These are phyloP conservation scores for Pilaira anomala DNA, from an alignment of 192 early-diverging fungal genomes.

Conservation along the genomic window DNA sequence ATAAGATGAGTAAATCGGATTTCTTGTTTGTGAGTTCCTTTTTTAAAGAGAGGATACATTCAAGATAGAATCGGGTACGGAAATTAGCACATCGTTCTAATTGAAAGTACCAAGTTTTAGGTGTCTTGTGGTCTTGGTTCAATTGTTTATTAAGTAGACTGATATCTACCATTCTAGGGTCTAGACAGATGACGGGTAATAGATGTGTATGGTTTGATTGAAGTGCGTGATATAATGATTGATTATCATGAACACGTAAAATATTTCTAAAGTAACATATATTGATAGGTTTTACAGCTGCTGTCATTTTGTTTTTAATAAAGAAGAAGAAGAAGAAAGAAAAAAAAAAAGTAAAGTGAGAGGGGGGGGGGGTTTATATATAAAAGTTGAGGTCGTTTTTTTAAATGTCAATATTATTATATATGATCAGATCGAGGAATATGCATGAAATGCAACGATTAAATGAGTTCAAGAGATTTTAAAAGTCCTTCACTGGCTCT, in stretches of 20 bases:
- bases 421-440: neutral
- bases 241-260: conserved; percentile 23
- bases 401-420: too few relatives aligned
- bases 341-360: too few relatives aligned
- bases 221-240: conserved; percentile 7
- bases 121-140: neutral
- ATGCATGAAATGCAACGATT: neutral
- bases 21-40: neutral
- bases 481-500: conserved; percentile 71
- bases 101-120: conserved; percentile 19
- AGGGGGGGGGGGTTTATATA: too few relatives aligned
- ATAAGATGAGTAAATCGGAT: conserved; percentile 10
- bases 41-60: conserved; percentile 7
- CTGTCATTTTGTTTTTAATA: neutral
- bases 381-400: too few relatives aligned
- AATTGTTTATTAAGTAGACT: neutral
- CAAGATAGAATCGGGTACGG: conserved; percentile 13
- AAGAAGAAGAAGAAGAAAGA: too few relatives aligned
- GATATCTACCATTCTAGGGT: conserved; percentile 18
- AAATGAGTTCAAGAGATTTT: conserved; percentile 39
- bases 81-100: conserved; percentile 1
- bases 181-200: conserved; percentile 12
- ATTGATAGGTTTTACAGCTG: conserved; percentile 1
- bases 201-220: neutral
- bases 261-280: conserved; percentile 25